phyloP scores from a whole-genome alignment of 768 basidiomycete genomes.

The Serendipita indica region DNA sequence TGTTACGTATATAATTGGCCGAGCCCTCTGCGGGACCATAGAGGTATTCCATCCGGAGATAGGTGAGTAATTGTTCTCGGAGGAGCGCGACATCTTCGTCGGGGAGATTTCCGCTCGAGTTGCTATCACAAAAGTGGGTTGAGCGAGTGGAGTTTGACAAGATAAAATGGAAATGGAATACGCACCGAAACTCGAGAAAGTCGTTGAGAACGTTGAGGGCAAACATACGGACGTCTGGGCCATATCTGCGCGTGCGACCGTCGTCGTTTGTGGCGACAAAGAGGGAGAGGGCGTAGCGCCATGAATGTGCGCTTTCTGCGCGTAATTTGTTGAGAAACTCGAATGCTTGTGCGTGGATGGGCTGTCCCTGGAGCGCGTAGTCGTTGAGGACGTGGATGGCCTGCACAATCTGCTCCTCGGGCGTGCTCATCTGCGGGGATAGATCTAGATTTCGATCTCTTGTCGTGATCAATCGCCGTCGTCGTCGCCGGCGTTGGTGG shows the following conservation, averaged over 20 bases:
- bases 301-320: constrained; percentile 44
- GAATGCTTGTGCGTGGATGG: constrained; percentile 73
- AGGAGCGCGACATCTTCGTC: constrained; percentile 53
- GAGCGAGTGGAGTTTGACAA: not conserved
- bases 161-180: constrained; percentile 14
- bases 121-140: constrained; percentile 32
- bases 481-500: not conserved
- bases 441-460: not conserved
- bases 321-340: constrained; percentile 67
- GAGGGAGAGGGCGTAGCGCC: constrained; percentile 65
- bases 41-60: constrained; percentile 81
- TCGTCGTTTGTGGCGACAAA: constrained; percentile 46
- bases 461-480: not conserved
- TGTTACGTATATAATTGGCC: constrained; percentile 84
- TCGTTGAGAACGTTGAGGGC: constrained; percentile 68
- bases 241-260: constrained; percentile 46
- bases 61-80: constrained; percentile 62
- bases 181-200: constrained; percentile 70
- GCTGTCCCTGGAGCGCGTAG: constrained; percentile 37
- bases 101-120: constrained; percentile 35
- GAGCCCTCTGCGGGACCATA: constrained; percentile 69
- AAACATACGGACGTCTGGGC: constrained; percentile 61
- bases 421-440: not conserved
- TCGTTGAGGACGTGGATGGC: constrained; percentile 83
- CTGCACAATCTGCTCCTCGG: constrained; percentile 44